These are phyloP conservation scores for Pythium guiyangense DNA, from an alignment of 352 stramenopile species.

Conservation along the genomic window DNA sequence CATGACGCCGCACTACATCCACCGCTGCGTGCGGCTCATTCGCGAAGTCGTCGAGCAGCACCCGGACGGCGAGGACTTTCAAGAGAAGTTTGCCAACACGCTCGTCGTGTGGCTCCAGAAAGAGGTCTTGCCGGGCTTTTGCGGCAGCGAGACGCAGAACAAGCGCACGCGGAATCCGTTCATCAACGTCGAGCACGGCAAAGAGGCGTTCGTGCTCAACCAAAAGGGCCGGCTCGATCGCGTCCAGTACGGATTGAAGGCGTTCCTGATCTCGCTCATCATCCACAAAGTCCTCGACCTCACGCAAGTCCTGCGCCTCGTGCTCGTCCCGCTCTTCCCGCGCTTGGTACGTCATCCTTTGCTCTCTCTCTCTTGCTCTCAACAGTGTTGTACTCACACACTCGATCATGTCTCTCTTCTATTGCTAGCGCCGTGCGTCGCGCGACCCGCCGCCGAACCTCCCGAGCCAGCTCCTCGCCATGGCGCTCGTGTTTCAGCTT, in stretches of 20 bases:
- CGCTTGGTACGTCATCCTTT: conserved; percentile 35
- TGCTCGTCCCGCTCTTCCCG: conserved; percentile 78
- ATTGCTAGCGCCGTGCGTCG: conserved; percentile 44
- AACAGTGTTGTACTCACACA: neutral
- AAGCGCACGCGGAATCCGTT: conserved; percentile 82
- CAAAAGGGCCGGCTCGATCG: conserved; percentile 81
- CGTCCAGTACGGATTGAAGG: conserved; percentile 83
- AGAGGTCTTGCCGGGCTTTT: conserved; percentile 79
- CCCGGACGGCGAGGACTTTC: conserved; percentile 78
- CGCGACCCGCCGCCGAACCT: conserved; percentile 74
- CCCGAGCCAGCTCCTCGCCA: conserved; percentile 75
- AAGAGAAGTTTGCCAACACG: conserved; percentile 82
- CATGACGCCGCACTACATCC: conserved; percentile 78
- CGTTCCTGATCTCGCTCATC: conserved; percentile 75
- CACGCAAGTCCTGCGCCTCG: conserved; percentile 76
- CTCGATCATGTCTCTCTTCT: conserved; percentile 1
- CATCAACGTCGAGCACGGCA: conserved; percentile 73
- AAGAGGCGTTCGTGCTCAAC: conserved; percentile 78
- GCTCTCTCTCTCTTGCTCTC: too few species aligned
- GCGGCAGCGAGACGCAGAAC: conserved; percentile 59
- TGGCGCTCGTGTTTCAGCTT: conserved; percentile 81
- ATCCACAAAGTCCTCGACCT: conserved; percentile 86
- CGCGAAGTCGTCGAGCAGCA: conserved; percentile 82
- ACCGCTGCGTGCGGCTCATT: conserved; percentile 80
- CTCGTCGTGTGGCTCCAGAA: conserved; percentile 84